Evolutionary conservation across 1,139 yeast species (phyloP).

Genomic region (Spathaspora sp.): DNA sequence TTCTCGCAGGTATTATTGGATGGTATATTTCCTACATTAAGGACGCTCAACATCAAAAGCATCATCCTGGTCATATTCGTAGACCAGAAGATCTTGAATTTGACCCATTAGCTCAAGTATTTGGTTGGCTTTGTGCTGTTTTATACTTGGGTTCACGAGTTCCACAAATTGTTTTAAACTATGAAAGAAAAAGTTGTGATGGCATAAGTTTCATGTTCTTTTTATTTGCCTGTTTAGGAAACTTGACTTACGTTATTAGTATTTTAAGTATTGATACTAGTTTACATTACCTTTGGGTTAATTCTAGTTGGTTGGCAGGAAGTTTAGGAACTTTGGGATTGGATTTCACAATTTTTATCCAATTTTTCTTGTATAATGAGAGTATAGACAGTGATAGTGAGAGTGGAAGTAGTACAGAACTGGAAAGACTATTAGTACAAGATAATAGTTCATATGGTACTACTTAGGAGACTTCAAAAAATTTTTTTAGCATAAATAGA

Average conservation of each 20-base stretch:
- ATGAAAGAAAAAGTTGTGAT: constrained; percentile 82
- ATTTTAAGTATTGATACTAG: constrained; percentile 76
- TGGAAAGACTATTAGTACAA: constrained; percentile 9
- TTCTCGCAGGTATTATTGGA: constrained; percentile 78
- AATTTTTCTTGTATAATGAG: constrained; percentile 77
- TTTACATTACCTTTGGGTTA: constrained; percentile 68
- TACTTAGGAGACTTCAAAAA: neutral
- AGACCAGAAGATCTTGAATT: constrained; percentile 47
- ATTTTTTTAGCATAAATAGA: neutral
- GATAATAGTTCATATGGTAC: constrained; percentile 9
- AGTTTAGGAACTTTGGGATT: constrained; percentile 82
- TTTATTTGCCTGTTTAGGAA: constrained; percentile 90
- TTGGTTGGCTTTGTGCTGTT: constrained; percentile 90
- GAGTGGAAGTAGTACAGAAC: constrained; percentile 10
- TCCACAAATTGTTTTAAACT: constrained; percentile 86
- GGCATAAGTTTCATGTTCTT: constrained; percentile 92
- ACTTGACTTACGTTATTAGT: constrained; percentile 82
- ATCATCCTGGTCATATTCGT: constrained; percentile 27
- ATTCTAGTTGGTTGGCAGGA: constrained; percentile 92
- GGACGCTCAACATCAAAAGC: constrained; percentile 25
- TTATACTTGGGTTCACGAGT: constrained; percentile 84
- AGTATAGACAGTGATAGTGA: constrained; percentile 13
- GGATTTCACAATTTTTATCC: constrained; percentile 83
- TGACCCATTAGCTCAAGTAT: constrained; percentile 78
- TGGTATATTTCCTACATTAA: constrained; percentile 70